Base-by-base conservation (phyloP, 768 basidiomycete genomes). In the Heimioporus sp. region DNA sequence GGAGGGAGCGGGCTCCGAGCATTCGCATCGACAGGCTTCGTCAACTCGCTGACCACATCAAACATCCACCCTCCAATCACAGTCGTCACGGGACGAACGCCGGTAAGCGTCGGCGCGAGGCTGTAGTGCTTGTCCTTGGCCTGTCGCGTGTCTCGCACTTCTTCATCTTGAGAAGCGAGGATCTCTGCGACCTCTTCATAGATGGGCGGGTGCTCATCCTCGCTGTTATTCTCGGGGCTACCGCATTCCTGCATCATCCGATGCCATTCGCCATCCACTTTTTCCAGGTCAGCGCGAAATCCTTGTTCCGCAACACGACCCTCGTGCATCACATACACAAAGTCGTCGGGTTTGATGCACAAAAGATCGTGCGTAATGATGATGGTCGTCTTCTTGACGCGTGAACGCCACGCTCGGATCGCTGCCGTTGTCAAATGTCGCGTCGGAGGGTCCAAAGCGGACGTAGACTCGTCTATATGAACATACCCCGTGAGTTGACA, bases 311-410 rank as follows among this genome's bases (percentile, higher is more conserved):
- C 86, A 30, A 97, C 82, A 0, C 65, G 59, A 0, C 95, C 96
- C 17, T 83, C 77, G 58, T 85, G 82, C 75, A 98, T 84, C 3
- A 98, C 90, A 65, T 98, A 97, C 12, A 97, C 91, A 57, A 97
- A 98, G 68, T 98, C 95, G 13, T 74, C 67, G 0, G 72, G 47
- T 19, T 71, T 70, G 56, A 99, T 88, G 58, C 94, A 90, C 1
- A 86, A 85, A 16, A 98, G 82, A 60, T 98, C 97, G 69, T 98
- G 96, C 0, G 96, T 98, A 66, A 98, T 97, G 19, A 68, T 54
- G 17, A 68, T 54, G 4, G 68, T 68, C 0, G 67, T 98, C 60
- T 82, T 84, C 72, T 88, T 87, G 15, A 65, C 63, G 8, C 91
- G 77, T 20, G 65, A 53, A 37, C 65, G 58, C 87, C 88, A 92